Conservation (phyloP, 2,329 filamentous ascomycete genomes). For the Alternaria solani region DNA sequence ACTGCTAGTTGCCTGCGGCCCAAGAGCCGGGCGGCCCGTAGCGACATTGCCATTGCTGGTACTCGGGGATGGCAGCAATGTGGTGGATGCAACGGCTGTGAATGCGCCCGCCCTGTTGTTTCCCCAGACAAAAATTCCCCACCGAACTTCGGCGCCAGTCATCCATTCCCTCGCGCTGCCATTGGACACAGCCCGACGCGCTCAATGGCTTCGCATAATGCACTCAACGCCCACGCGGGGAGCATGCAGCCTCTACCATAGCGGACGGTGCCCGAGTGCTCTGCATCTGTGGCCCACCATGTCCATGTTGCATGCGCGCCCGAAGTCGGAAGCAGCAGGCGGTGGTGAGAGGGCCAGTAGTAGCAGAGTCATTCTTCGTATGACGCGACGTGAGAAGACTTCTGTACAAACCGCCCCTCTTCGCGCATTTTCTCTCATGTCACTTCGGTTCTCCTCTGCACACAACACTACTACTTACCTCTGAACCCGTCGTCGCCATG, state of each 20-base stretch:
- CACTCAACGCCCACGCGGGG: slow-evolving; percentile 21
- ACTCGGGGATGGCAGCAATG: slow-evolving; percentile 17
- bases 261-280: background rate
- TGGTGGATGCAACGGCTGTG: slow-evolving; percentile 28
- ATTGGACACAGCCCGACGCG: slow-evolving; percentile 35
- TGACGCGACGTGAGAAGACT: slow-evolving; percentile 35
- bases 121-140: slow-evolving; percentile 24
- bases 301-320: slow-evolving; percentile 18
- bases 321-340: slow-evolving; percentile 32
- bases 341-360: slow-evolving; percentile 13
- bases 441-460: slow-evolving; percentile 1
- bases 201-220: slow-evolving; percentile 35
- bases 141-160: slow-evolving; percentile 28
- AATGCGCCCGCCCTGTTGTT: slow-evolving; percentile 11
- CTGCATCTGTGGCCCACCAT: slow-evolving; percentile 2
- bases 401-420: slow-evolving; percentile 16
- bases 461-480: background rate
- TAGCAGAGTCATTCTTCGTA: slow-evolving; percentile 41
- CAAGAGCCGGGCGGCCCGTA: slow-evolving; percentile 46
- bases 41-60: slow-evolving; percentile 48
- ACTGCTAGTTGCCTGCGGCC: slow-evolving; percentile 42
- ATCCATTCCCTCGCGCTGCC: slow-evolving; percentile 10
- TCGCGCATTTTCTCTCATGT: slow-evolving; percentile 9
- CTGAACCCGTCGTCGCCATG: slow-evolving; percentile 58
- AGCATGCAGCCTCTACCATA: slow-evolving; percentile 9